phyloP scores from a whole-genome alignment of 2,329 filamentous ascomycete genomes.

The Cucurbitaria berberidis region DNA sequence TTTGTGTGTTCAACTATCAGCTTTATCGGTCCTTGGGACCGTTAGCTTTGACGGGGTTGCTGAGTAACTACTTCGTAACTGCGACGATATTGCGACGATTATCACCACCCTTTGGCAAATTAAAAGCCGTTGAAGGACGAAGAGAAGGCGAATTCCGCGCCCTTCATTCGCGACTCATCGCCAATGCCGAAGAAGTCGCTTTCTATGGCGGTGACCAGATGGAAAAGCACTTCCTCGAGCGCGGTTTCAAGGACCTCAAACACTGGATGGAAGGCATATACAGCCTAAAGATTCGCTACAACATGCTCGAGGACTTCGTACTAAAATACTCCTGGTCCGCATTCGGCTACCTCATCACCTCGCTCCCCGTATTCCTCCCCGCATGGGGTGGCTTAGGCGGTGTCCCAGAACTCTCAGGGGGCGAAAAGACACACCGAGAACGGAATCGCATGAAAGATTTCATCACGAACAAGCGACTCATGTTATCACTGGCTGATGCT shows the following conservation, averaged over 20 bases:
- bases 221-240: conserved; percentile 90
- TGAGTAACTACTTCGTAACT: conserved; percentile 93
- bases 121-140: conserved; percentile 93
- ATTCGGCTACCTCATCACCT: conserved; percentile 92
- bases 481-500: conserved; percentile 95
- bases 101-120: conserved; percentile 93
- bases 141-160: conserved; percentile 95
- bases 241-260: conserved; percentile 90
- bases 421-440: conserved; percentile 66
- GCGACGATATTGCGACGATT: conserved; percentile 86
- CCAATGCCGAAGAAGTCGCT: conserved; percentile 95
- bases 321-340: conserved; percentile 99
- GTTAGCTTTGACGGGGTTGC: conserved; percentile 80
- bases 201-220: conserved; percentile 97
- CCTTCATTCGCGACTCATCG: conserved; percentile 87
- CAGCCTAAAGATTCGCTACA: conserved; percentile 95
- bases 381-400: conserved; percentile 89
- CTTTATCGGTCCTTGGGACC: conserved; percentile 90
- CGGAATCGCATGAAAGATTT: conserved; percentile 95
- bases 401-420: conserved; percentile 65
- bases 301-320: conserved; percentile 98
- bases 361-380: conserved; percentile 90
- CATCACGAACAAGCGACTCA: conserved; percentile 97
- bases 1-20: conserved; percentile 98
- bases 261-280: conserved; percentile 99